phyloP scores from a whole-genome alignment of 345 rosid species.

The Anacardium occidentale region DNA sequence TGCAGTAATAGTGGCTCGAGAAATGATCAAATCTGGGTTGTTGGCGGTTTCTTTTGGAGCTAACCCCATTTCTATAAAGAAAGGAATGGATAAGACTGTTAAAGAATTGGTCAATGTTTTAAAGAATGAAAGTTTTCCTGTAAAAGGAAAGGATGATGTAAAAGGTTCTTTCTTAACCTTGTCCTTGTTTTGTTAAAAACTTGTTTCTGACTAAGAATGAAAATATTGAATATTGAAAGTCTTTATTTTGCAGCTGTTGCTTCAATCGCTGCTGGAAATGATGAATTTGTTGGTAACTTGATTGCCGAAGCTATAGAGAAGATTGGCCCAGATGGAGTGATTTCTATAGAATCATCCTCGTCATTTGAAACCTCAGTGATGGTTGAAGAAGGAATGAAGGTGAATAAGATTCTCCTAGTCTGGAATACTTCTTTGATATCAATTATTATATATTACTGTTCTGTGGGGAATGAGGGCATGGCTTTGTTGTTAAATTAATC shows the following conservation, averaged over 20 bases:
- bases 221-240: neutral
- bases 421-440: slow-evolving; percentile 1
- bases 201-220: neutral
- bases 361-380: slow-evolving; percentile 64
- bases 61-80: slow-evolving; percentile 66
- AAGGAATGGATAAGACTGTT: slow-evolving; percentile 64
- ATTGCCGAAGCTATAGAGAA: slow-evolving; percentile 69
- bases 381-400: slow-evolving; percentile 91
- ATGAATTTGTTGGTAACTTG: slow-evolving; percentile 68
- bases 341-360: slow-evolving; percentile 72
- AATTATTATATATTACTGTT: neutral
- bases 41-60: slow-evolving; percentile 80
- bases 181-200: neutral
- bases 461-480: neutral
- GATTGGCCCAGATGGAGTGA: slow-evolving; percentile 86
- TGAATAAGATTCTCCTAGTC: slow-evolving; percentile 24
- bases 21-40: slow-evolving; percentile 68
- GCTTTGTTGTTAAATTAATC: neutral
- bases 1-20: slow-evolving; percentile 79
- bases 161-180: slow-evolving; percentile 45
- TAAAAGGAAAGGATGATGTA: slow-evolving; percentile 59
- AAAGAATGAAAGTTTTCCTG: slow-evolving; percentile 53
- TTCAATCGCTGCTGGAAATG: slow-evolving; percentile 83
- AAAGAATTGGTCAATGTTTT: slow-evolving; percentile 52
- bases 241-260: slow-evolving; percentile 69